phyloP scores from a whole-genome alignment of 2,329 filamentous ascomycete genomes.

The Sphaerostilbella broomeana region DNA sequence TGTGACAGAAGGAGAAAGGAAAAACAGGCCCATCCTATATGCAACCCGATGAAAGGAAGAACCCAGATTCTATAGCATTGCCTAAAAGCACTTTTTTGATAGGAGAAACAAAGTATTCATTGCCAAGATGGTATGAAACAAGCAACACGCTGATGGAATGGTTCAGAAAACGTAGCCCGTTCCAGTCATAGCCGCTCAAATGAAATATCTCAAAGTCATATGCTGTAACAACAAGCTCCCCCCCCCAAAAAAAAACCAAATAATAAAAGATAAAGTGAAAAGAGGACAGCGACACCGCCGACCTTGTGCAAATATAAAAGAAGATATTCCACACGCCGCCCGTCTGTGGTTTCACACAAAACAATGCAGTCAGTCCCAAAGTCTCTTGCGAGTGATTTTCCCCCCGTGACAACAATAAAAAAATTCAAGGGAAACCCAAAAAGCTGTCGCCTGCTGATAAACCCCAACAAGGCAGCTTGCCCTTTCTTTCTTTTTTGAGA shows the following conservation, averaged over 20 bases:
- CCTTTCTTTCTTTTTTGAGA: neutral
- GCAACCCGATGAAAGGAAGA: neutral
- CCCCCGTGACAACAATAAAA: neutral
- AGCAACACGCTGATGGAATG: slow-evolving; percentile 26
- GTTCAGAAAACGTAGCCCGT: slow-evolving; percentile 20
- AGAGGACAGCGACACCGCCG: neutral
- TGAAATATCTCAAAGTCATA: slow-evolving; percentile 5
- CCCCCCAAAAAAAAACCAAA: slow-evolving; percentile 13
- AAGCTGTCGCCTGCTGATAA: slow-evolving; percentile 1
- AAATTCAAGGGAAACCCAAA: neutral
- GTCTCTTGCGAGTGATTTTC: neutral
- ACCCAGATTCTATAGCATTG: neutral
- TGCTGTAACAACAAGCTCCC: slow-evolving; percentile 2
- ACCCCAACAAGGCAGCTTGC: neutral
- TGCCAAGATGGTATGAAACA: neutral
- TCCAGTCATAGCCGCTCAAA: slow-evolving; percentile 2
- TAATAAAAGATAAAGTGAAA: slow-evolving; percentile 16
- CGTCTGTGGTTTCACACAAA: too few relatives aligned
- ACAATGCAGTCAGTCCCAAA: neutral
- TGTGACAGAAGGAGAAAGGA: too few relatives aligned
- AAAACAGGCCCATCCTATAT: slow-evolving; percentile 19
- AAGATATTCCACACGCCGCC: too few relatives aligned
- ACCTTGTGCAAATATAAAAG: too few relatives aligned
- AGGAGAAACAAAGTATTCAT: neutral
- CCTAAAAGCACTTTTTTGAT: neutral